A percentile compares a stretch with the other conserved stretches of the same genome.
Evolutionary conservation across 2,329 filamentous ascomycete species (phyloP).

Genomic region (Aureobasidium leucospermi): DNA sequence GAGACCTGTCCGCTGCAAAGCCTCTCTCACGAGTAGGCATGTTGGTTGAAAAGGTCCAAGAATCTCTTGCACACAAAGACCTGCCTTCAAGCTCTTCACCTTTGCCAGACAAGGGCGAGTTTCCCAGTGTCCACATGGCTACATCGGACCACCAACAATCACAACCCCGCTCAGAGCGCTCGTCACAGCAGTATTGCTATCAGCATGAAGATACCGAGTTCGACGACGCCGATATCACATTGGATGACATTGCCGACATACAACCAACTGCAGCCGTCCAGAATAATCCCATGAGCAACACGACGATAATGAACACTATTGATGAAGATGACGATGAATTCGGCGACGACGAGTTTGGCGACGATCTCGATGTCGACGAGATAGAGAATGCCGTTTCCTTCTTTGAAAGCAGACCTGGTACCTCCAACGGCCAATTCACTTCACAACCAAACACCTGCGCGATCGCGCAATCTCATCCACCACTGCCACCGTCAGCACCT

Average conservation of each 20-base stretch:
- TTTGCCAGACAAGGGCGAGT: slow-evolving; percentile 29
- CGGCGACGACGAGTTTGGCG: slow-evolving; percentile 41
- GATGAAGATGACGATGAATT: slow-evolving; percentile 35
- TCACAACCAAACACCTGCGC: background rate
- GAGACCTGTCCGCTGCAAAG: slow-evolving; percentile 21
- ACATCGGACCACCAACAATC: background rate
- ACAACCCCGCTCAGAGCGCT: background rate
- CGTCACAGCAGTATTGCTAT: slow-evolving; percentile 10
- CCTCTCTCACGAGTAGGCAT: slow-evolving; percentile 22
- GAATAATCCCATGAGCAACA: background rate
- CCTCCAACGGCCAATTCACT: background rate
- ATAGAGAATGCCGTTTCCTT: slow-evolving; percentile 39
- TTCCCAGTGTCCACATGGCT: background rate
- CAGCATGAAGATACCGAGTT: slow-evolving; percentile 10
- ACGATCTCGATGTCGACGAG: slow-evolving; percentile 46
- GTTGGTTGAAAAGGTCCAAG: slow-evolving; percentile 39
- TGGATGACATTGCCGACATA: background rate
- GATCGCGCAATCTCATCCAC: background rate
- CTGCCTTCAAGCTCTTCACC: slow-evolving; percentile 42
- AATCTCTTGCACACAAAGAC: slow-evolving; percentile 33
- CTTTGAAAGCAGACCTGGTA: slow-evolving; percentile 13
- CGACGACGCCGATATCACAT: slow-evolving; percentile 6
- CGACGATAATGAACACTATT: slow-evolving; percentile 11
- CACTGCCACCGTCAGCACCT: background rate
- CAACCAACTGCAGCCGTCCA: background rate